Conservation (phyloP, 495 filamentous ascomycete genomes). For the Daldinia caldariorum region DNA sequence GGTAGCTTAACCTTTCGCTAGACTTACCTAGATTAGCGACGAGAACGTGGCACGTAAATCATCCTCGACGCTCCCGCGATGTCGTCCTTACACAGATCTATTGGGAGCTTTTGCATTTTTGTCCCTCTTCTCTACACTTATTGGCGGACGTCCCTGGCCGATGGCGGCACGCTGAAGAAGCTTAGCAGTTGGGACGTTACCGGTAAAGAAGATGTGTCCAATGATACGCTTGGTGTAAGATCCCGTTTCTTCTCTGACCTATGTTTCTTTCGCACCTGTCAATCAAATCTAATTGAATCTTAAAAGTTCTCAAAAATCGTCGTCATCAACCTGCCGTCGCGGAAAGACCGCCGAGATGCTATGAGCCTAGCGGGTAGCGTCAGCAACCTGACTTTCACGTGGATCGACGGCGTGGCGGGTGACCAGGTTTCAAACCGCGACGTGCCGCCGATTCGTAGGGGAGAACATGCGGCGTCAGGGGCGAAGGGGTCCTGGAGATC, state of each 20-base stretch:
- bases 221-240: slow-evolving; percentile 37
- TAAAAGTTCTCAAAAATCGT: slow-evolving; percentile 67
- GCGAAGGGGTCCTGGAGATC: slow-evolving; percentile 59
- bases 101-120: slow-evolving; percentile 23
- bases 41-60: slow-evolving; percentile 10
- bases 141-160: slow-evolving; percentile 13
- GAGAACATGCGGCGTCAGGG: slow-evolving; percentile 41
- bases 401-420: slow-evolving; percentile 63
- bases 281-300: not conserved
- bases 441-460: slow-evolving; percentile 35
- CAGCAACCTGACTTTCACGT: slow-evolving; percentile 63
- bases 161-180: not conserved
- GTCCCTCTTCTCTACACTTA: slow-evolving; percentile 36
- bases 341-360: slow-evolving; percentile 71
- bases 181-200: not conserved
- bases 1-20: too few relatives aligned
- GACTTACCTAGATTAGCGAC: too few relatives aligned
- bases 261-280: not conserved
- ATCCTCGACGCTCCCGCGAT: slow-evolving; percentile 10
- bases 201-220: slow-evolving; percentile 15
- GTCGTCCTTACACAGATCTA: slow-evolving; percentile 27
- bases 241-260: not conserved
- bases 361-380: slow-evolving; percentile 63
- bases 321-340: slow-evolving; percentile 67
- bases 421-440: slow-evolving; percentile 52